A percentile compares a stretch with the other conserved stretches of the same genome.
These are phyloP conservation scores for Scutellaria galericulata DNA, from an alignment of 257 asterid genomes.

Conservation along the genomic window DNA sequence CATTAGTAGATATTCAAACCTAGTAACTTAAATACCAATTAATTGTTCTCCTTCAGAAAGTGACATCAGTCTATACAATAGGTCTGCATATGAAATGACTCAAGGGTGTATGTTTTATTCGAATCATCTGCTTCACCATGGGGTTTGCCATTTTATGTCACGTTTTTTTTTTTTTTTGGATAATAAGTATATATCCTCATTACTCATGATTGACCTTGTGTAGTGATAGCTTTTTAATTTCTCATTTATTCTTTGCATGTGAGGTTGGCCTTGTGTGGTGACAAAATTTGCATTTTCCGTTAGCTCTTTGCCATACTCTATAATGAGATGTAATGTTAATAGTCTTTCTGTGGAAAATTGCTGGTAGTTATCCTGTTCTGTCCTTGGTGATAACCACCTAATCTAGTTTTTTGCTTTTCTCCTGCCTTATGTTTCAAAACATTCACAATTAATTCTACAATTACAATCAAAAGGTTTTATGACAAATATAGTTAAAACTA, in stretches of 20 bases:
- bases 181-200: neutral
- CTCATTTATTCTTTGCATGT: neutral
- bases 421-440: neutral
- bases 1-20: conserved; percentile 1
- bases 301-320: neutral
- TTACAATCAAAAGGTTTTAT: neutral
- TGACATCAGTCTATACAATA: neutral
- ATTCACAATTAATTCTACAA: neutral
- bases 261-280: neutral
- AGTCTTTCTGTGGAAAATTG: neutral
- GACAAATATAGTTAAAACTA: no score
- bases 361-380: neutral
- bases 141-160: neutral
- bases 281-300: no score
- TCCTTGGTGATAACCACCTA: neutral
- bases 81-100: conserved; percentile 12
- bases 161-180: neutral
- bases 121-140: conserved; percentile 15
- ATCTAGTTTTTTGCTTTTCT: neutral
- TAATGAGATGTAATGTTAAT: conserved; percentile 14
- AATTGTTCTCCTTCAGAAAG: neutral
- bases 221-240: neutral
- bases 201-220: neutral
- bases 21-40: neutral
- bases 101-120: neutral